Conservation (phyloP, 2,329 filamentous ascomycete genomes). For the Lachnellula suecica region DNA sequence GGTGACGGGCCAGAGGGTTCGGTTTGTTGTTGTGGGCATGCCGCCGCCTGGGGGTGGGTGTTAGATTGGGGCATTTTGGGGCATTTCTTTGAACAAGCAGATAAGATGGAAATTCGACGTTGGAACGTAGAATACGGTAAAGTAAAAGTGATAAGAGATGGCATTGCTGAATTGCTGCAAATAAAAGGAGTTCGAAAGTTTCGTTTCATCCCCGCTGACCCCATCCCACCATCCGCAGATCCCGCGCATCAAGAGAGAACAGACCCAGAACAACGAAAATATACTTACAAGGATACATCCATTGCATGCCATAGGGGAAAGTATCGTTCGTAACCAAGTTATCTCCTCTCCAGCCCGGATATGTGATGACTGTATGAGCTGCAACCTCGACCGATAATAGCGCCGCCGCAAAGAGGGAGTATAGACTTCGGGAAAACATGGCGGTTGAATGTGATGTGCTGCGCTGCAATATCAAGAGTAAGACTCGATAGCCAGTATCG, state of each 20-base stretch:
- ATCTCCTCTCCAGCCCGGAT: conserved; percentile 40
- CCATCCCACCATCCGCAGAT: background rate
- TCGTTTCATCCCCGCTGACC: background rate
- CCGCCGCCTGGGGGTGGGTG: conserved; percentile 68
- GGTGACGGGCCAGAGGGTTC: conserved; percentile 85
- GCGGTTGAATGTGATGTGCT: background rate
- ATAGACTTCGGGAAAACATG: conserved; percentile 11
- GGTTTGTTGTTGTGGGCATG: conserved; percentile 72
- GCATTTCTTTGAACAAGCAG: background rate
- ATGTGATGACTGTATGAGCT: conserved; percentile 40
- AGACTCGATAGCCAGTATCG: conserved; percentile 8
- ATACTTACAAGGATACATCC: conserved; percentile 38
- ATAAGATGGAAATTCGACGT: background rate
- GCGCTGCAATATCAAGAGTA: background rate
- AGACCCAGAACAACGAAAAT: conserved; percentile 1
- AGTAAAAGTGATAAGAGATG: background rate
- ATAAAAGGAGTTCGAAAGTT: background rate
- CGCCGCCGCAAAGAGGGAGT: conserved; percentile 8
- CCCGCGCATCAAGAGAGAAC: background rate
- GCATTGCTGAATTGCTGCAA: background rate
- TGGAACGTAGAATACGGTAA: background rate
- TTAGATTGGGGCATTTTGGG: conserved; percentile 6
- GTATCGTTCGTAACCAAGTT: conserved; percentile 37
- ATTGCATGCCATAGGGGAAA: conserved; percentile 37
- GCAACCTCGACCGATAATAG: conserved; percentile 26